Conservation (phyloP, 2,329 filamentous ascomycete genomes). For the Diaporthe longicolla region DNA sequence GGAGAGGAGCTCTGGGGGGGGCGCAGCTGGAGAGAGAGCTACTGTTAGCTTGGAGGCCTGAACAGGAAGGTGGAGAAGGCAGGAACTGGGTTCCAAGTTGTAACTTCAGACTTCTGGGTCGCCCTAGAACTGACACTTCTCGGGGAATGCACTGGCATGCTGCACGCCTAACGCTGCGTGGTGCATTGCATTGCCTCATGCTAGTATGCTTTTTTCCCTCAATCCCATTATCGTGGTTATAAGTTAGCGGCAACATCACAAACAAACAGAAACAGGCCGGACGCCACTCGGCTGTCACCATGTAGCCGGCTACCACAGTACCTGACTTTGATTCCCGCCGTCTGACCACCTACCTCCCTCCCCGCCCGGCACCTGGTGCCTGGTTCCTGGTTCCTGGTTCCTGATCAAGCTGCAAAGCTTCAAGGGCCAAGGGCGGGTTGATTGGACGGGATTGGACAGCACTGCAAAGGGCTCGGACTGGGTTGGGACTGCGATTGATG, state of each 20-base stretch:
- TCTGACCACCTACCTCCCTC: conserved; percentile 7
- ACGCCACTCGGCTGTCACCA: conserved; percentile 21
- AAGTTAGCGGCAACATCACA: not conserved
- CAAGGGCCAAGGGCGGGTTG: conserved; percentile 2
- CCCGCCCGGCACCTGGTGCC: not conserved
- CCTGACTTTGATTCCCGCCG: not conserved
- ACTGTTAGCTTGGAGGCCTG: conserved; percentile 30
- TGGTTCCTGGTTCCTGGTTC: conserved; percentile 34
- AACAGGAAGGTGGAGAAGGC: conserved; percentile 31
- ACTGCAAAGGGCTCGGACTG: not conserved
- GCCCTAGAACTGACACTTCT: not conserved
- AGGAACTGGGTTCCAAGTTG: conserved; percentile 17
- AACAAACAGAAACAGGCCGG: not conserved
- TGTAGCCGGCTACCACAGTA: not conserved
- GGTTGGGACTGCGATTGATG: not conserved
- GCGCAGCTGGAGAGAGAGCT: conserved; percentile 10
- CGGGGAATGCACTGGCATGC: not conserved
- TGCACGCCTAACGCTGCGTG: no score
- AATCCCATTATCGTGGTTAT: not conserved
- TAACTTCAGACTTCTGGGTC: conserved; percentile 9
- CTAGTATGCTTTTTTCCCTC: no score
- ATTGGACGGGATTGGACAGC: conserved; percentile 4
- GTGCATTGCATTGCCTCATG: no score
- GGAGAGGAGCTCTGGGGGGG: conserved; percentile 22
- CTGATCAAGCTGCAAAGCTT: conserved; percentile 20